phyloP scores from a whole-genome alignment of 192 early-diverging fungal species.

The Rhizophagus sp. region DNA sequence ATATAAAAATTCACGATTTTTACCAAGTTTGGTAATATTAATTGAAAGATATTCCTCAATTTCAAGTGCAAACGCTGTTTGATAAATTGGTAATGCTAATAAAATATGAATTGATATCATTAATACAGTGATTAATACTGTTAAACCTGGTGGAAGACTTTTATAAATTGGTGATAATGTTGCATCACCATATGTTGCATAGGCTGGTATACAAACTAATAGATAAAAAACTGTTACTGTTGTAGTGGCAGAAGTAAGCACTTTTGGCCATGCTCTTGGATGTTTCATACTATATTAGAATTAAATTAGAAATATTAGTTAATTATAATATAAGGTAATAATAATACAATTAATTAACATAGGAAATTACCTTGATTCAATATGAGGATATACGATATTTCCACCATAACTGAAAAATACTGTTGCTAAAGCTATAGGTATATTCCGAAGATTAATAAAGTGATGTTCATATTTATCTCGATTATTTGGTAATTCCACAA shows the following conservation, averaged over 20 bases:
- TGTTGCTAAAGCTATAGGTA: slow-evolving; percentile 64
- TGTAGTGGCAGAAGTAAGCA: slow-evolving; percentile 50
- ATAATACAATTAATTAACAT: neutral
- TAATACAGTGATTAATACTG: slow-evolving; percentile 50
- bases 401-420: slow-evolving; percentile 70
- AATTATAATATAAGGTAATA: neutral
- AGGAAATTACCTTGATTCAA: slow-evolving; percentile 48
- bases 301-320: neutral
- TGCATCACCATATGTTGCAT: slow-evolving; percentile 59
- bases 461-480: slow-evolving; percentile 38
- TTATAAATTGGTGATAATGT: slow-evolving; percentile 59
- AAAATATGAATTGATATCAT: slow-evolving; percentile 69
- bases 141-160: slow-evolving; percentile 54
- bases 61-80: slow-evolving; percentile 65
- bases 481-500: slow-evolving; percentile 50
- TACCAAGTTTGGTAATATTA: slow-evolving; percentile 39
- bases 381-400: slow-evolving; percentile 72
- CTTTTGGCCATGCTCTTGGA: slow-evolving; percentile 57
- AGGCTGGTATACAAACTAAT: slow-evolving; percentile 61
- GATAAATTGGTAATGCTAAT: slow-evolving; percentile 62
- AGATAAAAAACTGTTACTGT: slow-evolving; percentile 66
- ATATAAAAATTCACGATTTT: slow-evolving; percentile 40
- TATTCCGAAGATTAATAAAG: slow-evolving; percentile 46
- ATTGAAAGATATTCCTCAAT: slow-evolving; percentile 57
- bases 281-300: slow-evolving; percentile 48